Evolutionary conservation across 441 rosid species (phyloP), one percentile per base, ranked within the genome.

Genomic region (Erysimum cheiri): DNA sequence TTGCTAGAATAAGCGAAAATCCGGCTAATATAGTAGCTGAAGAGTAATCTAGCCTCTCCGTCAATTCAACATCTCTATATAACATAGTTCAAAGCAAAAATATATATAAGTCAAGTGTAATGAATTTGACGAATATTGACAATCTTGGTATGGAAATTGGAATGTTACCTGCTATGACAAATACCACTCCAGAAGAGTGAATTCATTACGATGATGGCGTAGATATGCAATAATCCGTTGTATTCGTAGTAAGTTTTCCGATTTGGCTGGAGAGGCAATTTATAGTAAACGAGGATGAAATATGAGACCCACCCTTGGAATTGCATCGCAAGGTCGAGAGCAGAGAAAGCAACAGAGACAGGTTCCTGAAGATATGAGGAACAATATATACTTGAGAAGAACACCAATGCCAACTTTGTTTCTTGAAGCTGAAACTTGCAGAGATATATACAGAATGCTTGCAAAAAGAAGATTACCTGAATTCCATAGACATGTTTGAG

Each of bases 281-380:
- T 82, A 66, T 87, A 87, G 78, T 84, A 80, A 40, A 84, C 54
- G 36, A 84, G 90, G 78, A 87, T 81, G 79, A 85, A 84, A 57
- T 85, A 87, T 19, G 92, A 85, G 64, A 87, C 76, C 87, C 90
- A 87, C 55, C 90, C 90, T 67, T 87, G 90, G 75, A 87, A 87
- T 61, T 87, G 90, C 60, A 87, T 73, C 0, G 90, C 79, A 35
- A 87, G 90, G 60, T 82, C 85, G 22, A 87, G 83, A 5, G 87
- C 83, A 61, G 88, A 84, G 60, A 87, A 69, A 29, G 87, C 88
- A 70, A 85, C 90, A 53, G 88, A 82, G 70, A 84, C 80, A 49
- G 90, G 92, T 79, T 87, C 90, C 86, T 82, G 60, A 44, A 59
- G 13, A 29, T 13, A 44, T 4, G 13, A n/a, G n/a, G n/a, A n/a